Evolutionary conservation across 441 rosid genomes (phyloP).

Genomic region (Hypseocharis bilobata): DNA sequence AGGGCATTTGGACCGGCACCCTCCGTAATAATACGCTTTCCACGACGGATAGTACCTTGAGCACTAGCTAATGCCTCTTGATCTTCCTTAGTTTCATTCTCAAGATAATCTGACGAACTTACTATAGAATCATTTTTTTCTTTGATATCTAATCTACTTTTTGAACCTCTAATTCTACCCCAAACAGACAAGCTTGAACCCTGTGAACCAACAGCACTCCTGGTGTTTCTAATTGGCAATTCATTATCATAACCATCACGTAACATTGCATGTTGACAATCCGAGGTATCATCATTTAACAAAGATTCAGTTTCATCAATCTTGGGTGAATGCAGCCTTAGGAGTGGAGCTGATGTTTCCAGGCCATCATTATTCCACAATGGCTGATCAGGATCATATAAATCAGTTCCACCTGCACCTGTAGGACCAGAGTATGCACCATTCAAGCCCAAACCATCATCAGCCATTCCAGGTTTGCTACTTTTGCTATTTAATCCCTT

Average conservation of each 20-base stretch:
- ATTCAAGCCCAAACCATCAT: slow-evolving; percentile 53
- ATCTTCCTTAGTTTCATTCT: slow-evolving; percentile 46
- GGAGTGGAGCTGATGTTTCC: slow-evolving; percentile 48
- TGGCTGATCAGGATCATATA: slow-evolving; percentile 99
- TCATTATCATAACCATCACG: slow-evolving; percentile 38
- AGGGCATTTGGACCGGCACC: slow-evolving; percentile 37
- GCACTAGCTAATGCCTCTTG: slow-evolving; percentile 29
- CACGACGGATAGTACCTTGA: slow-evolving; percentile 36
- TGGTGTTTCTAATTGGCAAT: slow-evolving; percentile 30
- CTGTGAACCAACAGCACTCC: slow-evolving; percentile 34
- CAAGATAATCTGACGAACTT: slow-evolving; percentile 36
- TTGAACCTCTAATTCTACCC: slow-evolving; percentile 60
- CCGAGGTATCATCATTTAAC: slow-evolving; percentile 38
- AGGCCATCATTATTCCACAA: slow-evolving; percentile 75
- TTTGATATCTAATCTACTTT: slow-evolving; percentile 41
- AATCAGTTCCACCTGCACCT: slow-evolving; percentile 52
- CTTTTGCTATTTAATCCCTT: slow-evolving; percentile 52
- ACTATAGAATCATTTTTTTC: slow-evolving; percentile 43
- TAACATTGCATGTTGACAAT: slow-evolving; percentile 31
- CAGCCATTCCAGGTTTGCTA: slow-evolving; percentile 49
- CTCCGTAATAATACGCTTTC: slow-evolving; percentile 38
- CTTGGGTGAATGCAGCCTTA: slow-evolving; percentile 46
- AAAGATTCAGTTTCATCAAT: slow-evolving; percentile 47
- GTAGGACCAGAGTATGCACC: slow-evolving; percentile 43
- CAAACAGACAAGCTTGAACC: slow-evolving; percentile 48